Percentiles rank a stretch among this genome's conserved stretches.
Evolutionary conservation across 768 basidiomycete genomes (phyloP).

Genomic region (Lentinula edodes): DNA sequence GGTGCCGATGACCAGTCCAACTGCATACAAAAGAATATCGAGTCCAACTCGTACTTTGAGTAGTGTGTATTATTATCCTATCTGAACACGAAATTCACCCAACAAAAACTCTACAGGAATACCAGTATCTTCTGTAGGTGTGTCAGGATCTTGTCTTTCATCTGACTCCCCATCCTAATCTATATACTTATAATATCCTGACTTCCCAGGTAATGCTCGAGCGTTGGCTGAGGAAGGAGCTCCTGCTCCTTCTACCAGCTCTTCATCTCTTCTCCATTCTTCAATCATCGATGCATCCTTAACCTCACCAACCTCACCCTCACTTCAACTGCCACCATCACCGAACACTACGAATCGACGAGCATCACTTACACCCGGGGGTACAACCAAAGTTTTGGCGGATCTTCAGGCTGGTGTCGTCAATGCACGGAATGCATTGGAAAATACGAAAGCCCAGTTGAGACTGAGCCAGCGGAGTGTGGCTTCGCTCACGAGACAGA

Average conservation of each 20-base stretch:
- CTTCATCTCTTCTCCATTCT: slow-evolving; percentile 7
- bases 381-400: slow-evolving; percentile 83
- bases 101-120: slow-evolving; percentile 44
- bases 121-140: slow-evolving; percentile 74
- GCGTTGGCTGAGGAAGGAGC: slow-evolving; percentile 73
- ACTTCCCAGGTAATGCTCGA: slow-evolving; percentile 68
- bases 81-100: slow-evolving; percentile 12
- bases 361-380: slow-evolving; percentile 63
- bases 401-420: slow-evolving; percentile 82
- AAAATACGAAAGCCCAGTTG: slow-evolving; percentile 82
- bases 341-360: slow-evolving; percentile 33
- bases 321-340: slow-evolving; percentile 47
- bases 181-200: slow-evolving; percentile 19
- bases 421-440: slow-evolving; percentile 73
- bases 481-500: slow-evolving; percentile 77
- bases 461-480: slow-evolving; percentile 78
- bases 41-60: slow-evolving; percentile 78
- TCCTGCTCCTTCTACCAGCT: slow-evolving; percentile 20
- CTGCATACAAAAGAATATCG: slow-evolving; percentile 43
- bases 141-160: slow-evolving; percentile 22
- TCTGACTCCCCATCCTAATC: slow-evolving; percentile 12
- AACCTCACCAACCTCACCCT: slow-evolving; percentile 13
- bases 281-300: slow-evolving; percentile 30
- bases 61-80: slow-evolving; percentile 43
- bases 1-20: slow-evolving; percentile 49